Evolutionary conservation across 2,329 filamentous ascomycete species (phyloP).

Genomic region (Colletotrichum sp.): DNA sequence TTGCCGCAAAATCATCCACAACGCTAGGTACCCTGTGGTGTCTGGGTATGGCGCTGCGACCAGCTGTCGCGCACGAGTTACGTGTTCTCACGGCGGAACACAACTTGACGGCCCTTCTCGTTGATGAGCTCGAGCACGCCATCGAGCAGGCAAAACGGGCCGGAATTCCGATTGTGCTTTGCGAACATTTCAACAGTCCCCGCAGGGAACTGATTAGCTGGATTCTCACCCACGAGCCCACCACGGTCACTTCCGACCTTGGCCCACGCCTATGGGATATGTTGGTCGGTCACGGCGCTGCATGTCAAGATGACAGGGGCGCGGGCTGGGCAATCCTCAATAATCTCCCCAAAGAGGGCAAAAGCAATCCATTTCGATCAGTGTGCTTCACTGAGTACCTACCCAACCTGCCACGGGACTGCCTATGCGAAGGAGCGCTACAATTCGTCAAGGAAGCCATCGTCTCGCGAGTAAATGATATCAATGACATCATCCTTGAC

Average conservation of each 20-base stretch:
- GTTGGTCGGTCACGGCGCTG: constrained; percentile 69
- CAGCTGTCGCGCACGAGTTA: constrained; percentile 55
- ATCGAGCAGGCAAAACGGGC: constrained; percentile 44
- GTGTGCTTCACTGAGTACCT: constrained; percentile 62
- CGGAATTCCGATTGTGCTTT: constrained; percentile 49
- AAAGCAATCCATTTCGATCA: constrained; percentile 59
- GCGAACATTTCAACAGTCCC: constrained; percentile 52
- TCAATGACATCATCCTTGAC: constrained; percentile 51
- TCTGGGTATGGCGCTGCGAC: constrained; percentile 55
- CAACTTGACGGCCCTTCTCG: constrained; percentile 64
- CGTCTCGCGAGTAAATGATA: constrained; percentile 50
- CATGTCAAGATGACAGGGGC: constrained; percentile 65
- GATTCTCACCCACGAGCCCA: constrained; percentile 66
- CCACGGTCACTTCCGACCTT: constrained; percentile 65
- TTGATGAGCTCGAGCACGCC: constrained; percentile 68
- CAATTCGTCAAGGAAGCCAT: constrained; percentile 65
- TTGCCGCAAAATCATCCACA: constrained; percentile 65
- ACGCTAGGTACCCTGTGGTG: constrained; percentile 78
- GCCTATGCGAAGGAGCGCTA: constrained; percentile 66
- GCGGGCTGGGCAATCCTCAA: constrained; percentile 74
- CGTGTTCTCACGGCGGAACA: constrained; percentile 64
- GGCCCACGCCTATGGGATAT: constrained; percentile 73
- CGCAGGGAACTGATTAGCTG: constrained; percentile 62
- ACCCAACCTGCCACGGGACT: constrained; percentile 59
- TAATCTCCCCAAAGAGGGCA: constrained; percentile 41